Evolutionary conservation across 768 basidiomycete genomes (phyloP).

Genomic region (Agrocybe pediades): DNA sequence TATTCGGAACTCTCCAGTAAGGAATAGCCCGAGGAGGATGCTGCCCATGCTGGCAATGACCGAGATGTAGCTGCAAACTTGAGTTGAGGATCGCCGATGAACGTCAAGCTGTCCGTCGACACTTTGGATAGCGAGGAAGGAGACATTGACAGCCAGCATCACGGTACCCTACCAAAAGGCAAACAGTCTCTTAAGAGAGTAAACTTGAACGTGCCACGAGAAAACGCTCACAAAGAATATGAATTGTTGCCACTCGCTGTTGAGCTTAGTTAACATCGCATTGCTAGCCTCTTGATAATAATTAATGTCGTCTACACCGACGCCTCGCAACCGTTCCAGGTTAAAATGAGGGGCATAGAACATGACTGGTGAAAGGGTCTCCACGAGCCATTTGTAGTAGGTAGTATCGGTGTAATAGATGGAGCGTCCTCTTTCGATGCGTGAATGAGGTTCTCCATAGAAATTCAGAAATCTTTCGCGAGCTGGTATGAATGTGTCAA

Average conservation of each 20-base stretch:
- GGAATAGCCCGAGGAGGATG: constrained; percentile 45
- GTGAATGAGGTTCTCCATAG: constrained; percentile 45
- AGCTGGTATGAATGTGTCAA: too few species aligned
- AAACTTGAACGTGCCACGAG: neutral
- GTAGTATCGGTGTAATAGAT: constrained; percentile 24
- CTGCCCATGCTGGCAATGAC: constrained; percentile 45
- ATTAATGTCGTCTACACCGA: constrained; percentile 53
- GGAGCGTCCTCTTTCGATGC: constrained; percentile 42
- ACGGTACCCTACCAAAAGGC: constrained; percentile 45
- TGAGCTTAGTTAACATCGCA: constrained; percentile 42
- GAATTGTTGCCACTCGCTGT: constrained; percentile 52
- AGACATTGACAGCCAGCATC: constrained; percentile 58
- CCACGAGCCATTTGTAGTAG: constrained; percentile 29
- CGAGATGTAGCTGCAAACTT: constrained; percentile 51
- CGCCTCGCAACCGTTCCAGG: constrained; percentile 42
- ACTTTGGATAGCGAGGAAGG: constrained; percentile 53
- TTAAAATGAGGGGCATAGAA: constrained; percentile 54
- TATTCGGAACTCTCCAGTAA: constrained; percentile 40
- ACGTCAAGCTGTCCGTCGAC: constrained; percentile 23
- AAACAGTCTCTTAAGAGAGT: neutral
- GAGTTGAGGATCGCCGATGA: constrained; percentile 33
- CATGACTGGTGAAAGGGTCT: constrained; percentile 39
- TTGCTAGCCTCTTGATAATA: constrained; percentile 40
- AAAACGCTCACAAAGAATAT: constrained; percentile 48
- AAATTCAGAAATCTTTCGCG: constrained; percentile 43